These are phyloP conservation scores for Moringa oleifera DNA, from an alignment of 345 rosid species.

Conservation along the genomic window DNA sequence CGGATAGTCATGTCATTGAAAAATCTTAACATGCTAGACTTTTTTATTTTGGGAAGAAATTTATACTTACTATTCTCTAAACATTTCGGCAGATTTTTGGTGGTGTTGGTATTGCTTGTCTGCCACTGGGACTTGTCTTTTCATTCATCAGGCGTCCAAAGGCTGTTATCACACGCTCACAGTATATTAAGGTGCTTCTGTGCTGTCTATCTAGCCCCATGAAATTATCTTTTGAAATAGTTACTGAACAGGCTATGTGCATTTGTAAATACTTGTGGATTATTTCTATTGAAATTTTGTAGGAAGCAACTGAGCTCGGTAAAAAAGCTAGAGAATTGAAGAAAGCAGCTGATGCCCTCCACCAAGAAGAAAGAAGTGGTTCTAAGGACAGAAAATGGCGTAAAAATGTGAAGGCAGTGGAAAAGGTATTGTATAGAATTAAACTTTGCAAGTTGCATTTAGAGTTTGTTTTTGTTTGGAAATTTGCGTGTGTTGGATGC, in stretches of 20 bases:
- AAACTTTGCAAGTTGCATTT: background rate
- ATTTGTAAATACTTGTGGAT: background rate
- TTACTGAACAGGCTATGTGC: too few species aligned
- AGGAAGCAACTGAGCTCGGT: slow-evolving; percentile 99
- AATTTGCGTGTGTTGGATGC: too few species aligned
- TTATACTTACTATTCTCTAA: slow-evolving; percentile 9
- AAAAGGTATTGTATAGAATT: slow-evolving; percentile 48
- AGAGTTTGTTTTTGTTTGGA: too few species aligned
- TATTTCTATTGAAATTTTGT: slow-evolving; percentile 16
- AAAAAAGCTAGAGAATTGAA: slow-evolving; percentile 93
- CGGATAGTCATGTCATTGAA: background rate
- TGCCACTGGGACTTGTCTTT: slow-evolving; percentile 92
- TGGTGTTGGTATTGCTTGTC: slow-evolving; percentile 94
- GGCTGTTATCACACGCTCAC: slow-evolving; percentile 98
- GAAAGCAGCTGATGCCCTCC: slow-evolving; percentile 94
- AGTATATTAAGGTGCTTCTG: slow-evolving; percentile 79
- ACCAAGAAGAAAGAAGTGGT: slow-evolving; percentile 95
- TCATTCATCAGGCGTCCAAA: slow-evolving; percentile 94
- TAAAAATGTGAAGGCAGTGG: slow-evolving; percentile 89
- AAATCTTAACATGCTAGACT: too few species aligned
- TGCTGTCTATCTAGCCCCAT: too few species aligned
- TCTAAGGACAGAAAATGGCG: slow-evolving; percentile 95
- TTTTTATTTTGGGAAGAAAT: too few species aligned
- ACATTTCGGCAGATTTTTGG: slow-evolving; percentile 72
- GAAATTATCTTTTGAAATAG: background rate